These are phyloP conservation scores for Leishmania turanica DNA, from an alignment of 208 protist genomes.

Conservation along the genomic window DNA sequence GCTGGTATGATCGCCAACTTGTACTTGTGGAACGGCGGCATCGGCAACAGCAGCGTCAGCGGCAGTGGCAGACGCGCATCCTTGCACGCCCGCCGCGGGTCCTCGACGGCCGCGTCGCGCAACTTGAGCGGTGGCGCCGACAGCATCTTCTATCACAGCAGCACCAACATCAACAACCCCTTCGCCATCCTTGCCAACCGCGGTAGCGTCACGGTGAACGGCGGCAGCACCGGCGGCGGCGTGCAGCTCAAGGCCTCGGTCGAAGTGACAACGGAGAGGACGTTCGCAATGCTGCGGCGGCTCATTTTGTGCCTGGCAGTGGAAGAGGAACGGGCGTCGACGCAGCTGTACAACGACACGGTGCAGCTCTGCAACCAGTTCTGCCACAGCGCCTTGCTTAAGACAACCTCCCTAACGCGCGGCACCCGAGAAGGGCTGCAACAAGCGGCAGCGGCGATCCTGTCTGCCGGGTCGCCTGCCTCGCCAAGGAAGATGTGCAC, in stretches of 20 bases:
- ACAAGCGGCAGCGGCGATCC: conserved; percentile 33
- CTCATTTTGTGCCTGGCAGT: conserved; percentile 55
- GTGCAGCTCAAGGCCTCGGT: background rate
- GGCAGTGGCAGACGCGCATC: conserved; percentile 9
- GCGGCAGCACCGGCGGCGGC: background rate
- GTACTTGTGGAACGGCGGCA: conserved; percentile 25
- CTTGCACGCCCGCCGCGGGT: conserved; percentile 23
- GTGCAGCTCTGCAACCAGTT: conserved; percentile 39
- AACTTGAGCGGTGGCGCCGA: background rate
- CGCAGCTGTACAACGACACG: conserved; percentile 53
- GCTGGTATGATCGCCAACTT: conserved; percentile 25
- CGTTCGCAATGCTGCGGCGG: conserved; percentile 36
- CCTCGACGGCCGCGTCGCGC: conserved; percentile 1
- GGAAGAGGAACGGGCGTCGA: conserved; percentile 48
- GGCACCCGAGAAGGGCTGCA: conserved; percentile 56
- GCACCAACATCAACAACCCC: conserved; percentile 7
- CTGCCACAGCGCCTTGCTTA: conserved; percentile 37
- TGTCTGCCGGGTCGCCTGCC: conserved; percentile 10
- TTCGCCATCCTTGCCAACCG: conserved; percentile 4
- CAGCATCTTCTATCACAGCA: background rate
- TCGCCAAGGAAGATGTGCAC: background rate
- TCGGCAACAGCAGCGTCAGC: background rate
- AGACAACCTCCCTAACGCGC: conserved; percentile 39
- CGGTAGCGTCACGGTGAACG: background rate
- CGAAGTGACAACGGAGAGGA: conserved; percentile 20